phyloP scores from a whole-genome alignment of 2,329 filamentous ascomycete species.

The Colletotrichum viniferum region DNA sequence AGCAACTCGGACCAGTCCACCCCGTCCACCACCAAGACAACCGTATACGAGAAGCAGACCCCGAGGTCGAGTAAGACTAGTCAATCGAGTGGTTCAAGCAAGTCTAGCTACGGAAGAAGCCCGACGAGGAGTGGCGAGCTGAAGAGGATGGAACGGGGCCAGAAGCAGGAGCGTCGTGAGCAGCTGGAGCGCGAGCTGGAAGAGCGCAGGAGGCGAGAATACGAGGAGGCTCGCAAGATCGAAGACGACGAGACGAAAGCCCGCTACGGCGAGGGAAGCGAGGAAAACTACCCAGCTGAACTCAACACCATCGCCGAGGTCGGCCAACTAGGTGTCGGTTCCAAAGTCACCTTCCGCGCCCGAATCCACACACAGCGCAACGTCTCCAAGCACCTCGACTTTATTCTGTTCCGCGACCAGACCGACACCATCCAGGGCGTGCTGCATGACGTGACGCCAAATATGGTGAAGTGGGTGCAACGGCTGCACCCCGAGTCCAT shows the following conservation, averaged over 20 bases:
- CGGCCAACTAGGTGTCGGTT: constrained; percentile 28
- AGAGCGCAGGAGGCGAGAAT: background rate
- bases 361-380: constrained; percentile 81
- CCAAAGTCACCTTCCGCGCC: constrained; percentile 45
- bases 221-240: constrained; percentile 8
- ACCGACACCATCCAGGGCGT: constrained; percentile 85
- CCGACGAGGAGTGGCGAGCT: constrained; percentile 1
- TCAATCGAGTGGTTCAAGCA: background rate
- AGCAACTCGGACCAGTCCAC: background rate
- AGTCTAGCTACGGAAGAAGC: constrained; percentile 7
- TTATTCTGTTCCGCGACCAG: constrained; percentile 86
- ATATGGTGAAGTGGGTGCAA: constrained; percentile 88
- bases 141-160: constrained; percentile 4
- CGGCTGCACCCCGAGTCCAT: constrained; percentile 80
- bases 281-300: constrained; percentile 5
- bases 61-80: constrained; percentile 5
- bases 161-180: constrained; percentile 2
- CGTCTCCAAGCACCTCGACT: constrained; percentile 82
- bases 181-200: constrained; percentile 7
- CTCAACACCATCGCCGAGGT: constrained; percentile 17
- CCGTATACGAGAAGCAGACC: constrained; percentile 1
- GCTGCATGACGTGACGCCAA: constrained; percentile 58
- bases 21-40: background rate
- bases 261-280: constrained; percentile 6
- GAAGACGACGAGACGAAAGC: constrained; percentile 16